A percentile compares a stretch with the other conserved stretches of the same genome.
Conservation (phyloP, 78 protist genomes). For the Cavenderia fasciculata region DNA sequence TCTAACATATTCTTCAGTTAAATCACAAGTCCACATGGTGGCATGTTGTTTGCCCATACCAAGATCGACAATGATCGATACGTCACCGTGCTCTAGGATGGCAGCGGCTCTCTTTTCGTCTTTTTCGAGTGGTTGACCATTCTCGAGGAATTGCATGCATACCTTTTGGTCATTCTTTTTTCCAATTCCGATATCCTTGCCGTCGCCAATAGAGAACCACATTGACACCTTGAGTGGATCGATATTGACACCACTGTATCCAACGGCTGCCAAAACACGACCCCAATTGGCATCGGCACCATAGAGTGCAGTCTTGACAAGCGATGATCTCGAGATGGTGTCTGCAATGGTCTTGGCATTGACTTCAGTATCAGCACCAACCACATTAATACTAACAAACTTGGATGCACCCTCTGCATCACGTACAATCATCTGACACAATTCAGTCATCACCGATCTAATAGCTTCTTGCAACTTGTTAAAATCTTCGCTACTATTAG, state of each 20-base stretch:
- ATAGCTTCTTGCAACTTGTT: constrained; percentile 23
- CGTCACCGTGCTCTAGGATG: constrained; percentile 26
- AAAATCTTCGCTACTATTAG: background rate
- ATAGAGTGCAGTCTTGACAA: constrained; percentile 85
- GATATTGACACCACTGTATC: constrained; percentile 79
- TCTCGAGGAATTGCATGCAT: constrained; percentile 59
- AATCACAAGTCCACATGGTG: constrained; percentile 76
- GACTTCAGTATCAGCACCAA: constrained; percentile 26
- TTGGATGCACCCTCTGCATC: constrained; percentile 88
- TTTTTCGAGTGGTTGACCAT: constrained; percentile 57
- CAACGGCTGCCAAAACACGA: constrained; percentile 84
- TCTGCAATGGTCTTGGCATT: constrained; percentile 34
- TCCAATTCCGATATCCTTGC: constrained; percentile 51
- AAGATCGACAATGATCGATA: constrained; percentile 51
- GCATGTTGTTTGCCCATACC: constrained; percentile 2
- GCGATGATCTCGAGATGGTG: constrained; percentile 39
- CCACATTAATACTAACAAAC: constrained; percentile 31
- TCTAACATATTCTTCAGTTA: constrained; percentile 64
- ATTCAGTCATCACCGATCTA: constrained; percentile 11
- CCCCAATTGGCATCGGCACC: constrained; percentile 89
- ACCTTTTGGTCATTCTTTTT: constrained; percentile 54
- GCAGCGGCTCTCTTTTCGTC: constrained; percentile 57
- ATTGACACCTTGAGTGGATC: constrained; percentile 53
- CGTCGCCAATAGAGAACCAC: constrained; percentile 68
- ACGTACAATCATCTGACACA: constrained; percentile 73